A percentile compares a stretch with the other conserved stretches of the same genome.
phyloP scores from a whole-genome alignment of 805 yeast species.

The Teunomyces panamensis region DNA sequence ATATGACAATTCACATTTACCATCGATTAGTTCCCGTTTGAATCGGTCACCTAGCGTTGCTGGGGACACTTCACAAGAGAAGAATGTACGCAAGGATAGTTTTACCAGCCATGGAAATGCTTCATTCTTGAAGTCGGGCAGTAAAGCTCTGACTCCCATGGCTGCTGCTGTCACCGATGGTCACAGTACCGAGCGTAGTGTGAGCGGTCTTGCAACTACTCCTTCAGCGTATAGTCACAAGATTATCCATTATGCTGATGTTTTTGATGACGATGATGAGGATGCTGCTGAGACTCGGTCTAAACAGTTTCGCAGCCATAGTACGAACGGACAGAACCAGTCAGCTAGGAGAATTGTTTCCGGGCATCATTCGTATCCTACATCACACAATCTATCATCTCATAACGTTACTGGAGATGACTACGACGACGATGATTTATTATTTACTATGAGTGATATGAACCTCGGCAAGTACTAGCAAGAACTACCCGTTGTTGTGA shows the following conservation, averaged over 20 bases:
- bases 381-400: neutral
- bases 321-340: neutral
- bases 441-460: constrained; percentile 77
- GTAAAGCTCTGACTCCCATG: constrained; percentile 18
- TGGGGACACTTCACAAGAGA: constrained; percentile 2
- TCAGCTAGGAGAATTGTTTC: neutral
- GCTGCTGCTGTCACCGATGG: constrained; percentile 22
- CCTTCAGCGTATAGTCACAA: constrained; percentile 28
- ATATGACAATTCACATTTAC: constrained; percentile 25
- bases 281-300: constrained; percentile 11
- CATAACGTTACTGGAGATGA: constrained; percentile 10
- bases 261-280: constrained; percentile 49
- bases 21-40: constrained; percentile 33
- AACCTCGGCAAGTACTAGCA: constrained; percentile 34
- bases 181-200: constrained; percentile 12
- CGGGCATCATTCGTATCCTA: constrained; percentile 3
- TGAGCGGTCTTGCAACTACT: constrained; percentile 34
- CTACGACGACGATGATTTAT: constrained; percentile 56
- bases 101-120: constrained; percentile 9
- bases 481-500: neutral
- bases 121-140: constrained; percentile 16
- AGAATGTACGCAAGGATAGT: neutral
- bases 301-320: neutral
- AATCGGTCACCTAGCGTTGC: constrained; percentile 14
- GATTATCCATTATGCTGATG: constrained; percentile 34